Evolutionary conservation across 768 basidiomycete genomes (phyloP).

Genomic region (Suillus discolor): DNA sequence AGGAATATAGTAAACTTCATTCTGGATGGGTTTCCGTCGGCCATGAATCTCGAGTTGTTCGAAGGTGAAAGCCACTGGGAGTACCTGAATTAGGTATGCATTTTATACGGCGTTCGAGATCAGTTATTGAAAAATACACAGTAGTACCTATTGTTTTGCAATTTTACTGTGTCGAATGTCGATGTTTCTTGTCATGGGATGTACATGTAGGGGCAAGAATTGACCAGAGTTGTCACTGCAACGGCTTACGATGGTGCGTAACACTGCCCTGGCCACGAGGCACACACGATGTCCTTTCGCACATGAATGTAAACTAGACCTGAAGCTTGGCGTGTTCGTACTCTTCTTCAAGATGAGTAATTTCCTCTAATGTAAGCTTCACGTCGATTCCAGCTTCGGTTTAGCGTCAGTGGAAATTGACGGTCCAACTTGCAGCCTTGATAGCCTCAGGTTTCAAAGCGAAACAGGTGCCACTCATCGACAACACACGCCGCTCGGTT

Average conservation of each 20-base stretch:
- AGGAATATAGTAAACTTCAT: slow-evolving; percentile 1
- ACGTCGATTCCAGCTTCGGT: slow-evolving; percentile 39
- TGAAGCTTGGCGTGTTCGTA: slow-evolving; percentile 27
- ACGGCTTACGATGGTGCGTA: background rate
- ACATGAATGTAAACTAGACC: background rate
- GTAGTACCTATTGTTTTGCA: background rate
- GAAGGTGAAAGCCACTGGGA: background rate
- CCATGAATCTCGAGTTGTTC: background rate
- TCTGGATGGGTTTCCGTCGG: background rate
- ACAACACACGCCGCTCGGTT: no score
- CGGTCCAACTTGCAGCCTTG: no score
- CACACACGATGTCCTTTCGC: background rate
- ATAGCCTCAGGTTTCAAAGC: no score
- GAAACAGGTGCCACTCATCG: no score
- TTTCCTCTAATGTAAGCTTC: slow-evolving; percentile 49
- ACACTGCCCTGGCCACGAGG: background rate
- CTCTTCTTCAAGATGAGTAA: slow-evolving; percentile 44
- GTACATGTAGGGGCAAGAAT: background rate
- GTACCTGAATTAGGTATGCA: background rate
- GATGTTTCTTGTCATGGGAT: background rate
- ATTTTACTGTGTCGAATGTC: background rate
- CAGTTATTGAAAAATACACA: background rate
- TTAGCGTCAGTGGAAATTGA: slow-evolving; percentile 5
- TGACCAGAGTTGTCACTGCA: background rate
- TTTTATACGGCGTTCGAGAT: background rate